phyloP scores from a whole-genome alignment of 169 alveolate genomes.

The Cryptosporidium felis region DNA sequence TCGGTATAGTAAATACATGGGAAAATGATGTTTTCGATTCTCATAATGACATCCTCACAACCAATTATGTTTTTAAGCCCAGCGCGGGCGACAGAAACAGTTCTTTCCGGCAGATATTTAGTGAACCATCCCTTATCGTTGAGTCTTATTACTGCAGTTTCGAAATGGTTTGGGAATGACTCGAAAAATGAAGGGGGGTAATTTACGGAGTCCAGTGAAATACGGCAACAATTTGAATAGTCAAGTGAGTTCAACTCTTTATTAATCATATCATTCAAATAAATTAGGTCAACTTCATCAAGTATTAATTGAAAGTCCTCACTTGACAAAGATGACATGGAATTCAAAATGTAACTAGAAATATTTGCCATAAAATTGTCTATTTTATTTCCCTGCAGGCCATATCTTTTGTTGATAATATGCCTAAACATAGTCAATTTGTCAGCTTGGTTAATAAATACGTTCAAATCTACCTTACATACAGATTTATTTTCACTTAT shows the following conservation, averaged over 20 bases:
- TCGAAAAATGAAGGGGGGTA: too few relatives aligned
- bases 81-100: too few relatives aligned
- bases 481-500: background rate
- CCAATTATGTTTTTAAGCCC: constrained; percentile 6
- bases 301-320: background rate
- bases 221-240: too few relatives aligned
- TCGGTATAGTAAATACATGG: background rate
- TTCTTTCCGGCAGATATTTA: too few relatives aligned
- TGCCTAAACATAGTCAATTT: background rate
- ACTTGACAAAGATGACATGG: background rate
- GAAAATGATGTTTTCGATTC: background rate
- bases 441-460: background rate
- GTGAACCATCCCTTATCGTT: too few relatives aligned
- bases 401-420: background rate
- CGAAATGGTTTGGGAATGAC: too few relatives aligned
- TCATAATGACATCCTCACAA: background rate
- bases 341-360: background rate
- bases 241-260: too few relatives aligned
- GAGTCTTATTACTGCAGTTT: too few relatives aligned
- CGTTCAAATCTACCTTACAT: background rate
- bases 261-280: background rate
- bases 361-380: background rate
- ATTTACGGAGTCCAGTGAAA: too few relatives aligned
- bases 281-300: constrained; percentile 9
- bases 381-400: background rate